These are phyloP conservation scores for Trichosporon sp. DNA, from an alignment of 1,284 basidiomycete genomes.

Conservation along the genomic window DNA sequence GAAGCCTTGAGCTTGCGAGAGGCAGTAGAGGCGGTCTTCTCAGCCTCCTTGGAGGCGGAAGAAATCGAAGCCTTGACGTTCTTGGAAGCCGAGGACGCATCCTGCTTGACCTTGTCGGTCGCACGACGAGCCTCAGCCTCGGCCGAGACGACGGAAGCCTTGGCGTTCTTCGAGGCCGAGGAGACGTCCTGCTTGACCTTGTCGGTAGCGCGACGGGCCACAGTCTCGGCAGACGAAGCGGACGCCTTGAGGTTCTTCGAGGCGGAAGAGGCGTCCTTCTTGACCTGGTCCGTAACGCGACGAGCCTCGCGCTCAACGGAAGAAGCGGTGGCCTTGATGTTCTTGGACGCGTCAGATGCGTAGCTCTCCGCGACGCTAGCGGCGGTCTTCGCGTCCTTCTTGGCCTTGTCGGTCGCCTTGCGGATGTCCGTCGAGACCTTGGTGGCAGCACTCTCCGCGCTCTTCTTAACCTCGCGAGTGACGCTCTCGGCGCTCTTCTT, in stretches of 20 bases:
- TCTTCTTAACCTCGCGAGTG: constrained; percentile 14
- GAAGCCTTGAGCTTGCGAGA: constrained; percentile 6
- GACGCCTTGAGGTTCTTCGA: constrained; percentile 3
- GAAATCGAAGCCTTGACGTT: constrained; percentile 4
- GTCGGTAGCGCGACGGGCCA: not conserved
- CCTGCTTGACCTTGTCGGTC: constrained; percentile 13
- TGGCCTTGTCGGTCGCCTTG: constrained; percentile 14
- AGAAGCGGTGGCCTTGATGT: not conserved
- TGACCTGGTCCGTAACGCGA: constrained; percentile 5
- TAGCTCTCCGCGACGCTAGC: constrained; percentile 15
- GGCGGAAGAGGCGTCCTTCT: constrained; percentile 9
- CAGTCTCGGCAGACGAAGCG: not conserved
- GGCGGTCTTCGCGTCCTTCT: constrained; percentile 12
- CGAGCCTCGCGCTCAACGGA: not conserved
- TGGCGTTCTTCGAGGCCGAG: not conserved
- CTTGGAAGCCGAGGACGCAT: constrained; percentile 10
- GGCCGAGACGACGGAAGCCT: not conserved
- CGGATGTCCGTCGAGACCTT: not conserved
- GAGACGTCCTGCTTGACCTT: not conserved
- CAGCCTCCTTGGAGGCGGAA: not conserved
- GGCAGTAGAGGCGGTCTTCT: constrained; percentile 6
- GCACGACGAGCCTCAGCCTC: constrained; percentile 8
- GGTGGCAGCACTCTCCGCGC: constrained; percentile 18
- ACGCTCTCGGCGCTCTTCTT: constrained; percentile 24
- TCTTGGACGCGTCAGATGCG: constrained; percentile 10